Conservation (phyloP, 2,329 filamentous ascomycete genomes). For the Monosporascus sp. region DNA sequence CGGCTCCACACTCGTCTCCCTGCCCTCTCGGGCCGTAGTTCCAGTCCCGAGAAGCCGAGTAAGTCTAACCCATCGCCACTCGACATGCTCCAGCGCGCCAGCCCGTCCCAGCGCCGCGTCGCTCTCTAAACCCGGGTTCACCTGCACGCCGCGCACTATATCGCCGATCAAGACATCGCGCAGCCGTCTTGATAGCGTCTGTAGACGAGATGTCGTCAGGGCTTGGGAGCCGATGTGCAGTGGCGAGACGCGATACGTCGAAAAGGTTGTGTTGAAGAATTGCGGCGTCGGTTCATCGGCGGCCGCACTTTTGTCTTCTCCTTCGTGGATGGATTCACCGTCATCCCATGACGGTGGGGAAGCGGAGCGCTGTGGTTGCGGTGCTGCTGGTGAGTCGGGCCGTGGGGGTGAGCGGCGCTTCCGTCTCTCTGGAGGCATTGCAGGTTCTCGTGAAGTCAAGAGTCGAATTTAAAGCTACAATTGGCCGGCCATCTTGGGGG, state of each 20-base stretch:
- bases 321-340: neutral
- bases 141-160: constrained; percentile 55
- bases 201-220: constrained; percentile 35
- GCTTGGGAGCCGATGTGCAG: constrained; percentile 41
- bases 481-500: too few relatives aligned
- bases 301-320: constrained; percentile 3
- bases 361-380: neutral
- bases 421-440: constrained; percentile 4
- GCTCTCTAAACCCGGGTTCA: constrained; percentile 36
- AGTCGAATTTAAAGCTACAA: neutral
- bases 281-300: constrained; percentile 21
- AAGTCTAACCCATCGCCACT: constrained; percentile 41
- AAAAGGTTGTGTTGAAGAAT: constrained; percentile 57
- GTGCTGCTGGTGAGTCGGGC: neutral
- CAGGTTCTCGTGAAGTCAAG: neutral
- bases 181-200: constrained; percentile 41
- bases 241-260: constrained; percentile 51
- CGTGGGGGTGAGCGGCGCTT: constrained; percentile 1
- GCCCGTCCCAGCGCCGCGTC: constrained; percentile 35
- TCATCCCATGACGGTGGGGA: neutral
- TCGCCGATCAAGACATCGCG: constrained; percentile 54
- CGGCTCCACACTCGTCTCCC: constrained; percentile 10
- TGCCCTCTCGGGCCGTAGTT: neutral
- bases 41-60: constrained; percentile 20
- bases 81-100: constrained; percentile 42